Evolutionary conservation across 1,284 basidiomycete species (phyloP).

Genomic region (Pseudozyma thailandica): DNA sequence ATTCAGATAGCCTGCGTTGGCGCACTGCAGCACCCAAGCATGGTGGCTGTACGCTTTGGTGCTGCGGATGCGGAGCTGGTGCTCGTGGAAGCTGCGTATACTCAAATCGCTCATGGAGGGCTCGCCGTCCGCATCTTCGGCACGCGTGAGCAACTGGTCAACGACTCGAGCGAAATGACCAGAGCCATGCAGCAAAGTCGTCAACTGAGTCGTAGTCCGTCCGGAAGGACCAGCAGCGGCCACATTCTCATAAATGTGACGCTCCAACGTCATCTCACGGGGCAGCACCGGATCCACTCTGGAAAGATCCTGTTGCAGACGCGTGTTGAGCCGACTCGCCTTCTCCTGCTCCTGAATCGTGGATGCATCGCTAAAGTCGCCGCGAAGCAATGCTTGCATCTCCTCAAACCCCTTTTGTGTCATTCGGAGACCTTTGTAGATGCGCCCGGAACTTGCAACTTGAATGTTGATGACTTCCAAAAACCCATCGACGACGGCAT

Average conservation of each 20-base stretch:
- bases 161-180: slow-evolving; percentile 28
- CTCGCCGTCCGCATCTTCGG: slow-evolving; percentile 36
- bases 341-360: slow-evolving; percentile 23
- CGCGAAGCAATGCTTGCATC: slow-evolving; percentile 31
- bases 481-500: slow-evolving; percentile 36
- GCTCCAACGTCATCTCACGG: slow-evolving; percentile 45
- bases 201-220: slow-evolving; percentile 27
- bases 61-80: slow-evolving; percentile 32
- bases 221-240: slow-evolving; percentile 33
- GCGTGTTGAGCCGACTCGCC: slow-evolving; percentile 13
- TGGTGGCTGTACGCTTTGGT: slow-evolving; percentile 42
- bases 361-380: slow-evolving; percentile 19
- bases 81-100: slow-evolving; percentile 39
- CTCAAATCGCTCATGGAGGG: slow-evolving; percentile 34
- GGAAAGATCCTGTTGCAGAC: slow-evolving; percentile 28
- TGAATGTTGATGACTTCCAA: slow-evolving; percentile 38
- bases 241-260: slow-evolving; percentile 31
- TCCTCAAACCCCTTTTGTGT: slow-evolving; percentile 28
- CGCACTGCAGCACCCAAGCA: slow-evolving; percentile 44
- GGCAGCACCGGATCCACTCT: slow-evolving; percentile 17
- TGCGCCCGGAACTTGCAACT: slow-evolving; percentile 10
- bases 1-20: slow-evolving; percentile 41
- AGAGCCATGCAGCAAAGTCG: slow-evolving; percentile 19
- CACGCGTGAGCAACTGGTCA: slow-evolving; percentile 23
- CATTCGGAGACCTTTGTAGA: slow-evolving; percentile 36